Base-by-base conservation (phyloP, 257 asterid genomes). In the Mentha longifolia region DNA sequence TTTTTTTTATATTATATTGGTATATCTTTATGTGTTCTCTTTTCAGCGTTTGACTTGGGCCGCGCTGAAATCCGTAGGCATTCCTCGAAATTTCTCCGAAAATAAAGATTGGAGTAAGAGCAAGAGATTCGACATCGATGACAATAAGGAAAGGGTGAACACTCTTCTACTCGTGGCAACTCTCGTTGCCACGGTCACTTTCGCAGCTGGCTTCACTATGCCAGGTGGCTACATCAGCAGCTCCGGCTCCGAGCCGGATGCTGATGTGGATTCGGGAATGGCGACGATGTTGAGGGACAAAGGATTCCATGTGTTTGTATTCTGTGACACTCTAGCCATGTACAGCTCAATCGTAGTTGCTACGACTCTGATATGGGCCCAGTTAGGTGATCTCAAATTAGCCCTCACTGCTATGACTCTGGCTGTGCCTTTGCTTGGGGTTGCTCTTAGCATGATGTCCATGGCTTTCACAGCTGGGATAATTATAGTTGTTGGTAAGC, bases 181-280 rank as follows among this genome's bases (percentile, higher is more conserved):
- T 16, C 72, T 84, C 14, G 68, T 71, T 7, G 75, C 75, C 25
- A 71, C 75, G 0, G 17, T 71, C 33, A 80, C 85, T 3, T 83
- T 83, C 58, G 68, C 81, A 11, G 85, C 87, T 0, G 83, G 85
- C 19, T 77, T 80, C 74, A 78, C 85, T 11, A 41, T 83, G 70
- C 87, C 87, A 2, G 85, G 87, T 9, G 85, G 87, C 30, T 74
- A 77, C 41, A 64, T 33, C n/a, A 80, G 52, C n/a, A 80, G 52
- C 60, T 68, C 82, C 4, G 52, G 47, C 16, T 22, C 61, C 0
- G 13, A 50, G 35, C 16, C 9, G 3, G 58, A 9, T 7, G 16
- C 17, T 13, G 43, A 60, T 58, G 25, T 39, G 16, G 8, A 35
- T 35, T 35, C 1, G 1, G 85, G 88, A 15, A 78, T 76, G 46